Evolutionary conservation across 768 basidiomycete species (phyloP).

Genomic region (Multifurca ochricompacta): DNA sequence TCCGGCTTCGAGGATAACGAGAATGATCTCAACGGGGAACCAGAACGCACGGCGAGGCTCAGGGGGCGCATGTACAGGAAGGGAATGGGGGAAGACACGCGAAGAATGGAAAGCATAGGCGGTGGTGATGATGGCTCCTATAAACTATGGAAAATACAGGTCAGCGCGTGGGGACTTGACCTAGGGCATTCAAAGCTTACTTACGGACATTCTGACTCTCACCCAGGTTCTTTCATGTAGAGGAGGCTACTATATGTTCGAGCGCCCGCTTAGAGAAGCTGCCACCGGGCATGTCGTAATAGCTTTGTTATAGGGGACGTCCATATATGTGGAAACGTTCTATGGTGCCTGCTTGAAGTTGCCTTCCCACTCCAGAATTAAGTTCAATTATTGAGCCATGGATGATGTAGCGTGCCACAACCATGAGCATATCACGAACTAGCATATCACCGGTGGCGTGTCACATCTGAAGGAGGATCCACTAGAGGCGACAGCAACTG

Average conservation of each 20-base stretch:
- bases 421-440: not conserved
- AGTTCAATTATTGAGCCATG: too few relatives aligned
- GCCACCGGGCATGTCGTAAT: too few relatives aligned
- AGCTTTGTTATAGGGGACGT: too few relatives aligned
- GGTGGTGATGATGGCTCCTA: not conserved
- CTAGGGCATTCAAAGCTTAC: not conserved
- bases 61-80: not conserved
- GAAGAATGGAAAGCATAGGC: not conserved
- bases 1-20: constrained; percentile 54
- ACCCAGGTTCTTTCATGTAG: too few relatives aligned
- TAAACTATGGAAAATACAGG: not conserved
- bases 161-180: not conserved
- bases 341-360: too few relatives aligned
- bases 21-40: constrained; percentile 57
- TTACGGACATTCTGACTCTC: not conserved
- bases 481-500: not conserved
- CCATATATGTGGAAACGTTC: too few relatives aligned
- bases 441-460: not conserved
- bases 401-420: too few relatives aligned
- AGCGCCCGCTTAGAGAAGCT: too few relatives aligned
- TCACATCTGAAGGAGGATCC: not conserved
- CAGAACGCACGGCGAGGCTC: not conserved
- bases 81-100: too few relatives aligned
- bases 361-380: too few relatives aligned
- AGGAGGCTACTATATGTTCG: too few relatives aligned